A percentile compares a stretch with the other conserved stretches of the same genome.
Conservation (phyloP, 2,329 filamentous ascomycete species). For the Monosporascus cannonballus region DNA sequence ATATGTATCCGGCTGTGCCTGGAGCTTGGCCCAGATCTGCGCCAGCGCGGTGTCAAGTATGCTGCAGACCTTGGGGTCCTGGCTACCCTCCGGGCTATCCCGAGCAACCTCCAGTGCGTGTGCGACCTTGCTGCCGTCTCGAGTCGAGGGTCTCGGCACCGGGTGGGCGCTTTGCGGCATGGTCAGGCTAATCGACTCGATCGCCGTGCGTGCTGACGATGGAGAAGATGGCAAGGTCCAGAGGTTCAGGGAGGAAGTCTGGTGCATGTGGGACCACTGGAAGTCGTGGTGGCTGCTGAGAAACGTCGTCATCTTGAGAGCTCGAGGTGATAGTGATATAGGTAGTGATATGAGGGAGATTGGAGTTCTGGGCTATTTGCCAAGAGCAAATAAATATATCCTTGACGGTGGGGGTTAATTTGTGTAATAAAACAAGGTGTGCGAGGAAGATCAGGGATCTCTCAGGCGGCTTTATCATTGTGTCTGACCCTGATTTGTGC, state of each 20-base stretch:
- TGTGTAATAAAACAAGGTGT: too few species aligned
- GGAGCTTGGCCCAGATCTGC: conserved; percentile 62
- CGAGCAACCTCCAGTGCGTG: conserved; percentile 71
- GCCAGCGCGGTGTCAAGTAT: conserved; percentile 60
- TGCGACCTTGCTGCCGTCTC: conserved; percentile 42
- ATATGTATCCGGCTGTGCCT: conserved; percentile 60
- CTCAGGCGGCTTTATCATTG: too few species aligned
- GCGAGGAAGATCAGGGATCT: too few species aligned
- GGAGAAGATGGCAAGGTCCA: neutral
- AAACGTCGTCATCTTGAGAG: conserved; percentile 11
- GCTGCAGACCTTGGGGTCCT: conserved; percentile 55
- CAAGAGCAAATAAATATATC: neutral
- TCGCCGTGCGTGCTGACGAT: conserved; percentile 3
- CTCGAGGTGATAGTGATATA: neutral
- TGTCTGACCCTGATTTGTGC: too few species aligned
- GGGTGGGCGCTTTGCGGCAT: conserved; percentile 2
- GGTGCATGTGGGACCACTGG: conserved; percentile 3
- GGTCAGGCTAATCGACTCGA: conserved; percentile 12
- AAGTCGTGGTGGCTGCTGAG: neutral
- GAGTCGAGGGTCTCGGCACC: neutral
- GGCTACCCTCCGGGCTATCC: conserved; percentile 60
- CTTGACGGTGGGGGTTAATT: too few species aligned
- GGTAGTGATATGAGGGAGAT: neutral
- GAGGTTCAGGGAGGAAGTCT: conserved; percentile 8
- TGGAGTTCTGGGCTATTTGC: neutral